Base-by-base conservation (phyloP, 1,139 yeast species). In the Kodamaea sp. region DNA sequence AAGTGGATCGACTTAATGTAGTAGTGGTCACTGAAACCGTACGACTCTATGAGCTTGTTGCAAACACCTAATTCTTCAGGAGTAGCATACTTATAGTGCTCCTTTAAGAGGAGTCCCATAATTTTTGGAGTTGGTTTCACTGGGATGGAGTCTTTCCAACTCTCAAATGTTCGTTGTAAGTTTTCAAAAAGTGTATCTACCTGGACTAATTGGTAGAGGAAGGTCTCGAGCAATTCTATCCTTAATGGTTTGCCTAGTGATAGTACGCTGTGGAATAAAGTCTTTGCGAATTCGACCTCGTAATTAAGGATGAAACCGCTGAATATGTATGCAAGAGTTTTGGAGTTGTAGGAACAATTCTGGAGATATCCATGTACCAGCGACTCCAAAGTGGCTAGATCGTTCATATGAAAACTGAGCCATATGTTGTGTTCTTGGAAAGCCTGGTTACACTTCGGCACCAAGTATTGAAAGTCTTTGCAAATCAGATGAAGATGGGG, bases 111-210 rank as follows among this genome's bases (percentile, higher is more conserved):
- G 13, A 53, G 30, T 1, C 61, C 53, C 35, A 68, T 46, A 11
- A 61, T 50, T 36, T 51, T 50, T 4, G 63, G 61, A 21, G 55
- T 47, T 4, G 70, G 63, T 8, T 47, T 30, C 29, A 58, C 51
- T 24, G 48, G 54, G 2, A 48, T 38, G 2, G 61, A 45, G 13
- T 48, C 44, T 12, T 48, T 42, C 75, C 75, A 69, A 3, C 47
- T 37, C 20, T 56, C 51, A 30, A 61, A 43, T 4, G 59, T 34
- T n/a, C 43, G 46, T n/a, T 45, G 37, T 11, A 61, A 24, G 29
- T 60, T 58, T 22, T 66, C 70, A 39, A 65, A 66, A 8, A 67
- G 36, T 2, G 69, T 51, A 26, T 58, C 67, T 6, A 54, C 58
- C 22, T 48, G 45, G 4, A 60, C 47, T 31, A 66, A 50, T 34